Conservation (phyloP, 768 basidiomycete genomes). For the Agaricus bisporus region DNA sequence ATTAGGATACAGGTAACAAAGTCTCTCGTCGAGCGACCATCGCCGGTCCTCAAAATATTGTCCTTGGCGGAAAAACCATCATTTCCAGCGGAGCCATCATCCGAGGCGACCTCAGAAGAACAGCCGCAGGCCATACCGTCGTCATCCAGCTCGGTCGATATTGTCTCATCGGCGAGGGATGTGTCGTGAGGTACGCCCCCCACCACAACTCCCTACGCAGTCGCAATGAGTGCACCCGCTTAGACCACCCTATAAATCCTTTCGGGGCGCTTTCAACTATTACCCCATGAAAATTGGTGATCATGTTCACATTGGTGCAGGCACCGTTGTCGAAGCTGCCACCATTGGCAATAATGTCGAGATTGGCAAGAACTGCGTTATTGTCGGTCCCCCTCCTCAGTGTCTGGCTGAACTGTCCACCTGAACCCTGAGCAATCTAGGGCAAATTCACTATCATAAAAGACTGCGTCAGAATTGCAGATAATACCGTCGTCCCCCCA, state of each 20-base stretch:
- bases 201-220: not conserved
- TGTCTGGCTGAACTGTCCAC: not conserved
- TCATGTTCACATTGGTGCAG: constrained; percentile 90
- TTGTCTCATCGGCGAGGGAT: constrained; percentile 85
- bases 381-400: constrained; percentile 48
- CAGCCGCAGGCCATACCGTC: constrained; percentile 88
- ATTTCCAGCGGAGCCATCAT: constrained; percentile 88
- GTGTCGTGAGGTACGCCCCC: constrained; percentile 66
- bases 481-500: constrained; percentile 85
- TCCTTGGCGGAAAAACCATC: constrained; percentile 95
- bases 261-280: constrained; percentile 89
- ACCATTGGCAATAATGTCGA: constrained; percentile 91
- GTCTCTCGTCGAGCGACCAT: constrained; percentile 90
- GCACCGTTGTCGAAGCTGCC: constrained; percentile 87
- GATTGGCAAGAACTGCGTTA: constrained; percentile 93
- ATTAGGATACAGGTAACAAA: constrained; percentile 91
- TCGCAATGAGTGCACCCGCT: not conserved
- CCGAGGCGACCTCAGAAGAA: constrained; percentile 86
- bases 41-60: constrained; percentile 92
- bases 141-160: constrained; percentile 92
- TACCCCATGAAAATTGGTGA: constrained; percentile 98
- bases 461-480: constrained; percentile 86
- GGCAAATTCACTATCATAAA: constrained; percentile 97
- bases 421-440: constrained; percentile 30
- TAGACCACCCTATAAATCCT: constrained; percentile 86